A percentile compares a stretch with the other conserved stretches of the same genome.
Evolutionary conservation across 2,329 filamentous ascomycete genomes (phyloP).

Genomic region (Diaporthe sp.): DNA sequence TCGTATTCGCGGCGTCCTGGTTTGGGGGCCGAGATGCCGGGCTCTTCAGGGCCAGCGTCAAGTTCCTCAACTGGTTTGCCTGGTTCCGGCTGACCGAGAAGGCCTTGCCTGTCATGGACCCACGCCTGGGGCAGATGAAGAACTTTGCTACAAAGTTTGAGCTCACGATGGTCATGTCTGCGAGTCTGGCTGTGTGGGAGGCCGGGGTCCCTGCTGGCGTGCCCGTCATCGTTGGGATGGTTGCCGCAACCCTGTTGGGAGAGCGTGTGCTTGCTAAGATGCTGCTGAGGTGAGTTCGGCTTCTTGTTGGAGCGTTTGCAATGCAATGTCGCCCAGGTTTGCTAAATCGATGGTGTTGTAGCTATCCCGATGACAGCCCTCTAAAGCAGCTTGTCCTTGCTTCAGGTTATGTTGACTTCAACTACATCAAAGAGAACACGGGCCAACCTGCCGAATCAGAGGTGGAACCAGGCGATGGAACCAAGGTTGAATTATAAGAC

Average conservation of each 20-base stretch:
- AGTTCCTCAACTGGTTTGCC: slow-evolving; percentile 39
- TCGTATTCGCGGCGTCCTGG: slow-evolving; percentile 34
- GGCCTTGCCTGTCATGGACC: not conserved
- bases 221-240: not conserved
- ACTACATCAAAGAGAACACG: slow-evolving; percentile 15
- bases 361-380: slow-evolving; percentile 14
- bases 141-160: not conserved
- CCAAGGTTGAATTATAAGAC: slow-evolving; percentile 8
- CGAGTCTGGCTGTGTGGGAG: slow-evolving; percentile 26
- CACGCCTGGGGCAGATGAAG: not conserved
- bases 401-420: slow-evolving; percentile 31
- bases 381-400: slow-evolving; percentile 20
- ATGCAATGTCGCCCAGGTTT: not conserved
- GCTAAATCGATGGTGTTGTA: not conserved
- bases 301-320: not conserved
- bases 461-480: not conserved
- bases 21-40: not conserved
- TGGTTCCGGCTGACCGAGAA: slow-evolving; percentile 12
- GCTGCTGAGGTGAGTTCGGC: slow-evolving; percentile 11
- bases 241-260: not conserved
- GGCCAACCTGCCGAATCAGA: not conserved
- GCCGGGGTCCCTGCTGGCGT: slow-evolving; percentile 30
- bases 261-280: slow-evolving; percentile 21
- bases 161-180: not conserved
- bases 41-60: slow-evolving; percentile 35